A percentile compares a stretch with the other conserved stretches of the same genome.
Conservation (phyloP, 441 rosid species). For the Capsella rubella region DNA sequence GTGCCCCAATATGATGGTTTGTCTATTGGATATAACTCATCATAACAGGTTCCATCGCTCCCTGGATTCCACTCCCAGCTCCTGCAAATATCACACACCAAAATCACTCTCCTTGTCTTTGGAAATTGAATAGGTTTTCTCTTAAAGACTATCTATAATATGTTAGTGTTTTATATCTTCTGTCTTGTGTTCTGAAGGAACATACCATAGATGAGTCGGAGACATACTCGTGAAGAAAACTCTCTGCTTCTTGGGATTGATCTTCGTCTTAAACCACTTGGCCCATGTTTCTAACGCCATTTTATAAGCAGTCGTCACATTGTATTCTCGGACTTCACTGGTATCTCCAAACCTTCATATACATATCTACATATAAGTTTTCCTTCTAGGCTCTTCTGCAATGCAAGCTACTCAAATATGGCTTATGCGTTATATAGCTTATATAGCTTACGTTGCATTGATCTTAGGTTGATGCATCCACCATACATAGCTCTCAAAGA, state of each 20-base stretch:
- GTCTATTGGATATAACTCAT: conserved; percentile 72
- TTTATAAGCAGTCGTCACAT: conserved; percentile 73
- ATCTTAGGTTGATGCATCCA: conserved; percentile 90
- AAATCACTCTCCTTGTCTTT: conserved; percentile 18
- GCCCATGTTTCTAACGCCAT: conserved; percentile 86
- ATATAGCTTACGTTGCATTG: conserved; percentile 75
- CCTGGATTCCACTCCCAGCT: conserved; percentile 95
- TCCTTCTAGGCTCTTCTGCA: neutral
- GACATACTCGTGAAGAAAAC: conserved; percentile 95
- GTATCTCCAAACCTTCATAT: conserved; percentile 65
- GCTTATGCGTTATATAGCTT: conserved; percentile 24
- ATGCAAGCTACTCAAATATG: neutral
- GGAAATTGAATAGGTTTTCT: neutral
- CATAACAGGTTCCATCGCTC: conserved; percentile 77
- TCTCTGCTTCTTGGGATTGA: conserved; percentile 65
- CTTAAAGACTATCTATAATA: neutral
- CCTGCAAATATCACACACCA: conserved; percentile 49
- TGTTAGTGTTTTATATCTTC: neutral
- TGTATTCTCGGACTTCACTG: conserved; percentile 58
- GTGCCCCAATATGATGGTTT: conserved; percentile 80
- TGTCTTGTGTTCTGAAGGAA: conserved; percentile 23
- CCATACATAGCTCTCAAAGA: conserved; percentile 94
- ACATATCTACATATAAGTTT: conserved; percentile 23
- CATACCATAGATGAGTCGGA: conserved; percentile 92
- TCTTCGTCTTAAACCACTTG: conserved; percentile 71